Conservation (phyloP, 257 asterid genomes). For the Paulownia fortunei region DNA sequence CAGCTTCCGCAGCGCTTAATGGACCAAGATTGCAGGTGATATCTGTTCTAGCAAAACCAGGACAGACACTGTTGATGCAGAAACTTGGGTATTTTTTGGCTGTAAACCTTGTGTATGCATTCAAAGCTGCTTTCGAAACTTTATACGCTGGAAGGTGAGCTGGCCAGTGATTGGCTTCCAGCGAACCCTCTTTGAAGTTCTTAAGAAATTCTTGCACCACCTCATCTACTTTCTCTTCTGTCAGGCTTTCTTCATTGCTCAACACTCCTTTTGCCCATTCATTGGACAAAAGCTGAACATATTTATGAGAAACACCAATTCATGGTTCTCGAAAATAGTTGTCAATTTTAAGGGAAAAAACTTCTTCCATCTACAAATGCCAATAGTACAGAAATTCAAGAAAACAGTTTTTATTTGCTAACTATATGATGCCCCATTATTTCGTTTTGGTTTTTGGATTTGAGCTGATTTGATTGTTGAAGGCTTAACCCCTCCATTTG, state of each 20-base stretch:
- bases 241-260: constrained; percentile 37
- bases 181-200: constrained; percentile 39
- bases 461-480: too few species aligned
- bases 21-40: constrained; percentile 31
- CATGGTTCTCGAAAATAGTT: not conserved
- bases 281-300: constrained; percentile 40
- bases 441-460: too few species aligned
- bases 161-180: constrained; percentile 54
- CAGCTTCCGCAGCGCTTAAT: constrained; percentile 44
- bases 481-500: too few species aligned
- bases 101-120: constrained; percentile 46
- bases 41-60: constrained; percentile 59
- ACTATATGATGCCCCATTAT: too few species aligned
- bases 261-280: constrained; percentile 49
- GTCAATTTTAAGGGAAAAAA: not conserved
- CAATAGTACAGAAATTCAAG: not conserved
- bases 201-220: constrained; percentile 49
- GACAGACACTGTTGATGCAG: constrained; percentile 48
- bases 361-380: too few species aligned
- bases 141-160: constrained; percentile 43
- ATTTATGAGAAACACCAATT: not conserved
- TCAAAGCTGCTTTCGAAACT: constrained; percentile 59
- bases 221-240: constrained; percentile 46
- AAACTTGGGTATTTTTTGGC: constrained; percentile 43
- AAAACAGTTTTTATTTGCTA: not conserved